Conservation (phyloP, 108 stramenopile genomes). For the Nitzschia sp. region DNA sequence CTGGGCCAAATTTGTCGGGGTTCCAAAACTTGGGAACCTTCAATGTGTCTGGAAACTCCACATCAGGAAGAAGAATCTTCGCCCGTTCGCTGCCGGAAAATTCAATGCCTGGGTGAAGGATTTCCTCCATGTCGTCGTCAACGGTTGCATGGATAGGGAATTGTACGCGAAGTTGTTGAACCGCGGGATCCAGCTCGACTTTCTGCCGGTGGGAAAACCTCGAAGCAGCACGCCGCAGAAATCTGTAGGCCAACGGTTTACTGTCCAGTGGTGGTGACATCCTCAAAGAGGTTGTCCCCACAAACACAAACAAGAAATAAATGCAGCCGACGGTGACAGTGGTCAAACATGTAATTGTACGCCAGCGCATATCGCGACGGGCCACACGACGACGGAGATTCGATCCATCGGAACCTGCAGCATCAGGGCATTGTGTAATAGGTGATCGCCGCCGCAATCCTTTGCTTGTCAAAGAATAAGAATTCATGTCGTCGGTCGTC, state of each 20-base stretch:
- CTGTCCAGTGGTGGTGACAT: too few species aligned
- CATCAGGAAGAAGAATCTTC: background rate
- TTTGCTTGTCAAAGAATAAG: too few species aligned
- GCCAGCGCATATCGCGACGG: too few species aligned
- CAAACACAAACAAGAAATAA: background rate
- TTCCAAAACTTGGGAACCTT: constrained; percentile 38
- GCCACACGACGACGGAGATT: too few species aligned
- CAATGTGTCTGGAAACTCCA: constrained; percentile 5
- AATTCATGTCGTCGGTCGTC: too few species aligned
- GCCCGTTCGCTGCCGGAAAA: constrained; percentile 8
- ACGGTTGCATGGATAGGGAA: constrained; percentile 55
- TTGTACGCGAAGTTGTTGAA: constrained; percentile 18
- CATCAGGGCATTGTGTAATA: too few species aligned
- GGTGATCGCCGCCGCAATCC: too few species aligned
- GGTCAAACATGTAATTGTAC: too few species aligned
- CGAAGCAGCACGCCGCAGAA: background rate
- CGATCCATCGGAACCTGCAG: too few species aligned
- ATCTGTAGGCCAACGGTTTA: background rate
- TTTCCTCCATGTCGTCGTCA: constrained; percentile 35
- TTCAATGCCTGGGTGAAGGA: constrained; percentile 37
- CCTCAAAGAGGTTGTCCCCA: background rate
- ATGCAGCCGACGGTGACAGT: too few species aligned
- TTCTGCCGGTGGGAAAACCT: background rate
- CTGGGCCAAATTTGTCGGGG: constrained; percentile 14
- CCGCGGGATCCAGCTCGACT: background rate